These are phyloP conservation scores for Tagetes erecta DNA, from an alignment of 129 eudicot species.

Conservation along the genomic window DNA sequence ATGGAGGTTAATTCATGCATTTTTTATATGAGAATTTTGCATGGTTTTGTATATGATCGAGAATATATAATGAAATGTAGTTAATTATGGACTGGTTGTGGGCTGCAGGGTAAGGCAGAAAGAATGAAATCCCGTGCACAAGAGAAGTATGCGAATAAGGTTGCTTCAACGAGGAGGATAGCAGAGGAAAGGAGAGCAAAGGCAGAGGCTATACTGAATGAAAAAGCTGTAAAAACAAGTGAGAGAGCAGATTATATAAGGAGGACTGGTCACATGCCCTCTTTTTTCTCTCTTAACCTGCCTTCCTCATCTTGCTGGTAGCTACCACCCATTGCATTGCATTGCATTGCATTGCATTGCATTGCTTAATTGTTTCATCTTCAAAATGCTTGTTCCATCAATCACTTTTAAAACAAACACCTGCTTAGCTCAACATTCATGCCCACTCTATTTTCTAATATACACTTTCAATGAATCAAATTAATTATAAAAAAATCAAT, in stretches of 20 bases:
- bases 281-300: conserved; percentile 75
- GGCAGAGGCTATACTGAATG: conserved; percentile 81
- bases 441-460: no score
- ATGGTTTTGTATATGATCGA: no score
- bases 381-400: not conserved
- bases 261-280: conserved; percentile 88
- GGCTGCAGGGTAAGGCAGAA: conserved; percentile 87
- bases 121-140: conserved; percentile 85
- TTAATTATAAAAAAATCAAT: no score
- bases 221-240: conserved; percentile 77
- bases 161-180: conserved; percentile 78
- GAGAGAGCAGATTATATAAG: conserved; percentile 88
- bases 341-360: no score
- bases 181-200: conserved; percentile 89
- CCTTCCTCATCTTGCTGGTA: conserved; percentile 80
- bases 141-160: conserved; percentile 71
- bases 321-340: conserved; percentile 19
- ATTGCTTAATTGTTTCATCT: not conserved
- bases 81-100: not conserved
- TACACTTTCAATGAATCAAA: no score
- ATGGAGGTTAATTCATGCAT: conserved; percentile 58
- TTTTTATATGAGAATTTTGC: no score
- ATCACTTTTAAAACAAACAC: no score
- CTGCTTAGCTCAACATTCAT: no score
- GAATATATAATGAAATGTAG: no score